Base-by-base conservation (phyloP, 2,329 filamentous ascomycete genomes). In the Trichoderma koningiopsis region DNA sequence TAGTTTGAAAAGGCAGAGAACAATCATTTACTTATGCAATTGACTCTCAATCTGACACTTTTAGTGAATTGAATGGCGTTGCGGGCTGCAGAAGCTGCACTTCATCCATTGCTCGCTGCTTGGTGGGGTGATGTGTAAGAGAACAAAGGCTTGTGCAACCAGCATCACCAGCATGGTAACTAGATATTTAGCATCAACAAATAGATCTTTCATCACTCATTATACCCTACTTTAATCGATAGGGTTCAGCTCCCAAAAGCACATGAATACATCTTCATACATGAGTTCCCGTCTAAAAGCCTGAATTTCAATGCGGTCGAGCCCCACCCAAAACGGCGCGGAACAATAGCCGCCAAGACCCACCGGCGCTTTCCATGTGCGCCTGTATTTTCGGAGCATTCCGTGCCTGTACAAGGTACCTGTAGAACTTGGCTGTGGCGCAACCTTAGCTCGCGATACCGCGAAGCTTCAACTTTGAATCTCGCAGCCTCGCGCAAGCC, bases 371-470 rank as follows among this genome's bases (percentile, higher is more conserved):
- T 53, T 53, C 60, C 47, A 19, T 37, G 58, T 19, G 69, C 43
- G 47, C 47, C 19, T 24, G 47, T 22, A 24, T 5, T 11, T 22
- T 4, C 40, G 22, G 22, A 49, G 47, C 47, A 24, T 49, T 22
- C 47, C 22, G 19, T 49, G 4, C n/a, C 2, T 49, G 11, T 49
- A 49, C 74, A 13, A 71, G 76, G 58, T 72, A 72, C 19, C 73
- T 79, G 37, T 33, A 33, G 37, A 14, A 40, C 40, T 33, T 33
- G 31, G 31, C 77, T 85, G 49, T 27, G 11, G 22, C 49, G 71
- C 49, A 52, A 73, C 29, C 35, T 31, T 52, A 37, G 35, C 35
- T 43, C 52, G 53, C 35, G 35, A 65, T 65, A 52, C 52, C 53
- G 64, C 24, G 52, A 27, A 49, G 19, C 47, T 49, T 49, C n/a